phyloP scores from a whole-genome alignment of 2,329 filamentous ascomycete species.

The Fusarium sororula region DNA sequence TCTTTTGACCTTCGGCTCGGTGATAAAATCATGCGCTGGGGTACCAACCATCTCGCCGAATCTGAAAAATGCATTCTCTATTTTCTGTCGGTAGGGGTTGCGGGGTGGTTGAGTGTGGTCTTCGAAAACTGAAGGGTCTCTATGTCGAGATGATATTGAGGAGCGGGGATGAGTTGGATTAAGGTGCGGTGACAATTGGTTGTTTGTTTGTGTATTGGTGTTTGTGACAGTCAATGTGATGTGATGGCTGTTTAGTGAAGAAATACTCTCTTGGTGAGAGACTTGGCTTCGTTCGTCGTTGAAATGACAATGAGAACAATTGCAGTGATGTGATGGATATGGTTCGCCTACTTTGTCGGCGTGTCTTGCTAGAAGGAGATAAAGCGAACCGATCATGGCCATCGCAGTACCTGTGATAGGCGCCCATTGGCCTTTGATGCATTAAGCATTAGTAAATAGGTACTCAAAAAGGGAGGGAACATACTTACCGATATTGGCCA shows the following conservation, averaged over 20 bases:
- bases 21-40: conserved; percentile 53
- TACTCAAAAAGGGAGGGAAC: rapidly evolving
- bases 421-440: conserved; percentile 62
- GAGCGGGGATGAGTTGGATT: background rate
- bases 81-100: conserved; percentile 48
- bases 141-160: background rate
- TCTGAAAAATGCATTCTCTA: conserved; percentile 54
- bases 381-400: conserved; percentile 67
- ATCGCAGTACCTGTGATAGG: conserved; percentile 67
- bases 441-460: background rate
- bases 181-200: background rate
- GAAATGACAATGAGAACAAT: conserved; percentile 12
- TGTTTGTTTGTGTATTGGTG: background rate
- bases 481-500: conserved; percentile 65
- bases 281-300: background rate
- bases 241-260: background rate
- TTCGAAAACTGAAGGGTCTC: background rate
- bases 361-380: conserved; percentile 56
- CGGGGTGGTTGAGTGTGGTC: conserved; percentile 28
- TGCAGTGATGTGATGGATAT: conserved; percentile 3
- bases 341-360: conserved; percentile 4
- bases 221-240: background rate
- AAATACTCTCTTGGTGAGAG: background rate
- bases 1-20: background rate
- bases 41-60: conserved; percentile 58